phyloP scores from a whole-genome alignment of 352 stramenopile genomes.

The Peronospora farinosa region DNA sequence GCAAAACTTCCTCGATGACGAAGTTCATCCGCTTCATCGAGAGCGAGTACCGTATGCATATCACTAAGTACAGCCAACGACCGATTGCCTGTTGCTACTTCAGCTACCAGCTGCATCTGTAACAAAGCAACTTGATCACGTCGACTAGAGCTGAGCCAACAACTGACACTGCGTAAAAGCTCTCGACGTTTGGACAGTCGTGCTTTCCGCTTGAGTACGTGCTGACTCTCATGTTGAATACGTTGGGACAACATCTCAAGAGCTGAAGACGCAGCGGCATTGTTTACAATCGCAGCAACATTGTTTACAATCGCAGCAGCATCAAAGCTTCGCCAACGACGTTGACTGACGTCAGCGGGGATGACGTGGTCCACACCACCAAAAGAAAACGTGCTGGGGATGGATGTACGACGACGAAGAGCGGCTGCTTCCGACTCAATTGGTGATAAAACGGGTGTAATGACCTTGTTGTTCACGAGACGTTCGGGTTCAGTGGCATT shows the following conservation, averaged over 20 bases:
- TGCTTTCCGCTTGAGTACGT: constrained; percentile 36
- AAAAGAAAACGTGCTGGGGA: constrained; percentile 55
- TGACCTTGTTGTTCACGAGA: constrained; percentile 16
- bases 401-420: constrained; percentile 49
- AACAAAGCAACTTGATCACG: constrained; percentile 54
- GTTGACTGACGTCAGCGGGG: constrained; percentile 26
- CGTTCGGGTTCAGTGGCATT: constrained; percentile 6
- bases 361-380: constrained; percentile 24
- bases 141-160: constrained; percentile 39
- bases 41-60: constrained; percentile 47
- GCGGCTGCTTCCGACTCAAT: constrained; percentile 28
- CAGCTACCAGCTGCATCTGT: constrained; percentile 67
- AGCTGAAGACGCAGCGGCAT: constrained; percentile 22
- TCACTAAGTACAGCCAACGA: constrained; percentile 51
- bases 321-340: constrained; percentile 63
- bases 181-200: constrained; percentile 39
- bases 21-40: constrained; percentile 28
- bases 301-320: too few relatives aligned
- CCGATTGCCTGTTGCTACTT: constrained; percentile 51
- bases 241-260: constrained; percentile 40
- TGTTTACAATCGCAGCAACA: constrained; percentile 7
- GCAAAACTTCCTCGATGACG: constrained; percentile 26
- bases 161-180: constrained; percentile 42
- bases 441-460: constrained; percentile 1
- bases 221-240: constrained; percentile 48